These are phyloP conservation scores for Solanum dulcamara DNA, from an alignment of 257 asterid species.

Conservation along the genomic window DNA sequence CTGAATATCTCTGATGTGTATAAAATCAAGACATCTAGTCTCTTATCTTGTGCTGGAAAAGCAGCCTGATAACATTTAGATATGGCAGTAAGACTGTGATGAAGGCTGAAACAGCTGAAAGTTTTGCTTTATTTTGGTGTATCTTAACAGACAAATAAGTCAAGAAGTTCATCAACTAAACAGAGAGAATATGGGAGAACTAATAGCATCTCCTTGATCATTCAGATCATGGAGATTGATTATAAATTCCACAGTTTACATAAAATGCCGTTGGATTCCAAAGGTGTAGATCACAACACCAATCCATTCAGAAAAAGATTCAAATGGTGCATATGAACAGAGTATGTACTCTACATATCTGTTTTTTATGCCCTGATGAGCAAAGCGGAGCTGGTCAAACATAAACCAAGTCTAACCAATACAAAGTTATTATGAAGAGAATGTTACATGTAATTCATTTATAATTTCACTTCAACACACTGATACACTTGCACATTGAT, in stretches of 20 bases:
- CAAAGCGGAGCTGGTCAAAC: background rate
- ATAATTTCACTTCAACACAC: background rate
- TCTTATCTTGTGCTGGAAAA: conserved; percentile 77
- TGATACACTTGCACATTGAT: background rate
- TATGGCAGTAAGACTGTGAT: conserved; percentile 1
- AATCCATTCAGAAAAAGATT: background rate
- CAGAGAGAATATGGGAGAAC: background rate
- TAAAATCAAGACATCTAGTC: conserved; percentile 75
- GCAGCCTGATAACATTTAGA: conserved; percentile 50
- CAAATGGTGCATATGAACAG: background rate
- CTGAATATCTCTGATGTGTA: conserved; percentile 65
- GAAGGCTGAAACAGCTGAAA: background rate
- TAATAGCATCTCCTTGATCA: background rate
- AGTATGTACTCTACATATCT: background rate
- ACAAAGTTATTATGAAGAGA: background rate
- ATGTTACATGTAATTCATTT: background rate
- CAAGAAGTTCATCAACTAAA: background rate
- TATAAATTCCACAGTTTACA: background rate
- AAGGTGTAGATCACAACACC: background rate
- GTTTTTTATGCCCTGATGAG: background rate
- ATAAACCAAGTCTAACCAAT: background rate
- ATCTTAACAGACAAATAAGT: background rate
- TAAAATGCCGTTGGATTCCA: background rate
- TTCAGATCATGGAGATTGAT: background rate
- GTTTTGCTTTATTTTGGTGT: background rate